phyloP scores from a whole-genome alignment of 2,329 filamentous ascomycete genomes.

The Raffaelea ambrosiae region DNA sequence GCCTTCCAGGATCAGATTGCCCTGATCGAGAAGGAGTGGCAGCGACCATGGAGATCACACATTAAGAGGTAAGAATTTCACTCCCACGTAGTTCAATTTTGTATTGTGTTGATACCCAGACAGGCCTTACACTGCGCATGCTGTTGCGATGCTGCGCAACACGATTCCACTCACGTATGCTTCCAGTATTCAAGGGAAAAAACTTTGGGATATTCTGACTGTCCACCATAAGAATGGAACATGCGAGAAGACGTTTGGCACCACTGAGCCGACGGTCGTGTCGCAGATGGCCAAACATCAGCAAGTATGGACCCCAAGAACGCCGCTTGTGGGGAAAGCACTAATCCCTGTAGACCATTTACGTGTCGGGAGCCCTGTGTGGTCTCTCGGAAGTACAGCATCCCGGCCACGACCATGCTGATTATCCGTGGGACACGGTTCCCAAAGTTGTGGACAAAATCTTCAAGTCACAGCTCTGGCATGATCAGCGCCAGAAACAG shows the following conservation, averaged over 20 bases:
- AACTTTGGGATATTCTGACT: constrained; percentile 27
- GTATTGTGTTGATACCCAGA: too few relatives aligned
- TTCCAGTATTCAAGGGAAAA: constrained; percentile 23
- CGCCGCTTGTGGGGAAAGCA: neutral
- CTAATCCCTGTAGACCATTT: constrained; percentile 20
- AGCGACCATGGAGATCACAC: constrained; percentile 18
- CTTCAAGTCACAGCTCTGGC: constrained; percentile 30
- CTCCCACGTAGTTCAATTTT: too few relatives aligned
- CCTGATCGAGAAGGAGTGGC: constrained; percentile 26
- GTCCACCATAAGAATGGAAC: constrained; percentile 24
- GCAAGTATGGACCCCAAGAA: constrained; percentile 2
- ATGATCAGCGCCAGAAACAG: constrained; percentile 30
- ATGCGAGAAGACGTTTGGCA: constrained; percentile 27
- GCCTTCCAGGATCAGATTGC: constrained; percentile 23
- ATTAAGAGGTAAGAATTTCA: constrained; percentile 15
- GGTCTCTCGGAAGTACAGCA: constrained; percentile 26
- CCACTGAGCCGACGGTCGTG: constrained; percentile 25
- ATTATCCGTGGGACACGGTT: constrained; percentile 32
- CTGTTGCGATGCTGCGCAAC: constrained; percentile 24
- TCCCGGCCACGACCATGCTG: constrained; percentile 31
- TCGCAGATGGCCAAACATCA: constrained; percentile 28
- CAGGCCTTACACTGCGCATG: constrained; percentile 21
- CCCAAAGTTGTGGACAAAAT: constrained; percentile 30
- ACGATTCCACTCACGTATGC: constrained; percentile 19
- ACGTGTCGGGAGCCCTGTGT: constrained; percentile 30